phyloP scores from a whole-genome alignment of 331 rosid species.

The Acacia pycnantha region DNA sequence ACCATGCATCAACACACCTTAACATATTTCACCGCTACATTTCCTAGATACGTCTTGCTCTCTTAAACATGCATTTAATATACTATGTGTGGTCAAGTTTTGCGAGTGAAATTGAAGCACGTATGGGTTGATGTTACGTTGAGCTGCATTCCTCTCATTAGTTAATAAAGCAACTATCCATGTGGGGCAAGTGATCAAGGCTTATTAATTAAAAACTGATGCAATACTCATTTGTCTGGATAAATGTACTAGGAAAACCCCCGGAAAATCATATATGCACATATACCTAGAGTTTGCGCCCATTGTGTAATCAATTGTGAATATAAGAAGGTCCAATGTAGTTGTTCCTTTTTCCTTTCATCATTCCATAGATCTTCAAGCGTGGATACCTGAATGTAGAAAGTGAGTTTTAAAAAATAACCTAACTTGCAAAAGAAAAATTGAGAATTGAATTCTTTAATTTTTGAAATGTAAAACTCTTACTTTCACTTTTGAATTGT shows the following conservation, averaged over 20 bases:
- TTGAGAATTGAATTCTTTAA: not conserved
- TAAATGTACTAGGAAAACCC: not conserved
- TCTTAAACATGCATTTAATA: not conserved
- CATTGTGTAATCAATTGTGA: constrained; percentile 82
- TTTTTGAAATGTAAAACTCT: constrained; percentile 4
- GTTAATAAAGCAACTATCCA: not conserved
- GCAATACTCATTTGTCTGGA: not conserved
- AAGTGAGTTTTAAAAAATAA: not conserved
- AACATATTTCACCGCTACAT: not conserved
- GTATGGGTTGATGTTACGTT: not conserved
- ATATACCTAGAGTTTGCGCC: constrained; percentile 90
- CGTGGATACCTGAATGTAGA: constrained; percentile 35
- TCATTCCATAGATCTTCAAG: constrained; percentile 76
- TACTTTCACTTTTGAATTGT: constrained; percentile 41
- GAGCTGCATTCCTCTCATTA: not conserved
- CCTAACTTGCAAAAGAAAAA: not conserved
- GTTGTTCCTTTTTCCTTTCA: constrained; percentile 66
- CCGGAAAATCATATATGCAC: constrained; percentile 10
- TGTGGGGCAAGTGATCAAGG: not conserved
- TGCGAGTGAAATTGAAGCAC: not conserved
- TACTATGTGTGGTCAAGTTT: not conserved
- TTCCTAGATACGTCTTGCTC: not conserved
- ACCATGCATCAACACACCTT: not conserved
- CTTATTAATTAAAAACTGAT: not conserved
- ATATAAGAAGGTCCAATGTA: constrained; percentile 81